phyloP scores from a whole-genome alignment of 805 yeast genomes.

The Myxozyma nipponensis region DNA sequence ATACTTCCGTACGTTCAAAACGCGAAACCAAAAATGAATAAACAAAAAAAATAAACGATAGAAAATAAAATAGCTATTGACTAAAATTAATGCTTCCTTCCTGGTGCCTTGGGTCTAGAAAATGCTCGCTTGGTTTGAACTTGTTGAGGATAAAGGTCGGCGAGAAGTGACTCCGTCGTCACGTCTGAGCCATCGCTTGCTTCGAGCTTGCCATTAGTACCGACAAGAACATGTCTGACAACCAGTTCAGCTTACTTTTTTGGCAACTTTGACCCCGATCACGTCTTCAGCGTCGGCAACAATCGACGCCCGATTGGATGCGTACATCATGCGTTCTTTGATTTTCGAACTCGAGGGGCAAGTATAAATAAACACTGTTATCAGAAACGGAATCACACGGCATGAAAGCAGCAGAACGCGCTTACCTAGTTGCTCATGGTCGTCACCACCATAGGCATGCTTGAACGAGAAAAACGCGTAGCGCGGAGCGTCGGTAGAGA shows the following conservation, averaged over 20 bases:
- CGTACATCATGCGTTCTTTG: conserved; percentile 88
- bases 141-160: conserved; percentile 22
- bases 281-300: conserved; percentile 30
- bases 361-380: conserved; percentile 64
- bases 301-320: conserved; percentile 57
- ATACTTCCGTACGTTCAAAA: no score
- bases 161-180: conserved; percentile 15
- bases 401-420: not conserved
- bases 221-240: not conserved
- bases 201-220: conserved; percentile 28
- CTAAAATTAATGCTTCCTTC: conserved; percentile 18
- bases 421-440: conserved; percentile 33
- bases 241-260: conserved; percentile 22
- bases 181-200: conserved; percentile 32
- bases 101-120: conserved; percentile 29
- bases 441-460: conserved; percentile 35
- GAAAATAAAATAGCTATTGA: no score
- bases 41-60: not conserved
- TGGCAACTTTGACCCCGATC: conserved; percentile 24
- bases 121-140: conserved; percentile 12
- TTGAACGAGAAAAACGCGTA: conserved; percentile 49
- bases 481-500: conserved; percentile 49
- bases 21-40: no score
- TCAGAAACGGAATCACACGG: not conserved
- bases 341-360: conserved; percentile 91